phyloP scores from a whole-genome alignment of 345 rosid genomes.

The Salix suchowensis region DNA sequence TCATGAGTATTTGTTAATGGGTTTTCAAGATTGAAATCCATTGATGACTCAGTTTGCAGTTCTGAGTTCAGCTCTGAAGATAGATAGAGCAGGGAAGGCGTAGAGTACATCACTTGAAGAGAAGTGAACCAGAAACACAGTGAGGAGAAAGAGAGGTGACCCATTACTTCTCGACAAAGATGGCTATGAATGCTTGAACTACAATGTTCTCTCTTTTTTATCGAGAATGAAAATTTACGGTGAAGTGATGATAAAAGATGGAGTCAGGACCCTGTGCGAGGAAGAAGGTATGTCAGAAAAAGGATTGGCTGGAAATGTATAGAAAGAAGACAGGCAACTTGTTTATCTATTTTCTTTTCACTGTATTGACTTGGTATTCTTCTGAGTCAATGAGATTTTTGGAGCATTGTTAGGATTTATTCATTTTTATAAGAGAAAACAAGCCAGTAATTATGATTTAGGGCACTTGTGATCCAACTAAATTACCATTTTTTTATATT shows the following conservation, averaged over 20 bases:
- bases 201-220: neutral
- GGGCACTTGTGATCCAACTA: no score
- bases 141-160: neutral
- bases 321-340: neutral
- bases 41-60: slow-evolving; percentile 16
- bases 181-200: neutral
- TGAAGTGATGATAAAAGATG: neutral
- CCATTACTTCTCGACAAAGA: neutral
- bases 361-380: neutral
- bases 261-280: neutral
- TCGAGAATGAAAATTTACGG: neutral
- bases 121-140: neutral
- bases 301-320: neutral
- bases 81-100: neutral
- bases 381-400: neutral
- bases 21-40: slow-evolving; percentile 77
- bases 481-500: no score
- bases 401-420: neutral
- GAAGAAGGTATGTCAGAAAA: neutral
- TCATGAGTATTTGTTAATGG: slow-evolving; percentile 41
- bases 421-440: no score
- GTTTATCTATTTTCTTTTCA: neutral
- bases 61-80: neutral
- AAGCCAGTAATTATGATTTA: no score
- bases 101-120: neutral